phyloP scores from a whole-genome alignment of 768 basidiomycete species.

The Agaricus blazei region DNA sequence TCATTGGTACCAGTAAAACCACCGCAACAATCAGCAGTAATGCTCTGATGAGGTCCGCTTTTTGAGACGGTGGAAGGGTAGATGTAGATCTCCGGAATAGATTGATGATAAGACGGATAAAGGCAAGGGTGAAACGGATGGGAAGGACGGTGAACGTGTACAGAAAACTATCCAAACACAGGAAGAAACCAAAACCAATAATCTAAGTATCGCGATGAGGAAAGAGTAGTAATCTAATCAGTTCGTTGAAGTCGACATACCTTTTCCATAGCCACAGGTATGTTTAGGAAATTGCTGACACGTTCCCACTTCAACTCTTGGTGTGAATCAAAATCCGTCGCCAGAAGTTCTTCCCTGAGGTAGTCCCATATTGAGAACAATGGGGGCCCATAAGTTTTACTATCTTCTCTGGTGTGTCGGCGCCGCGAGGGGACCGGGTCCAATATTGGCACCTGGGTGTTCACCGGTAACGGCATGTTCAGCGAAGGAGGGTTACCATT shows the following conservation, averaged over 20 bases:
- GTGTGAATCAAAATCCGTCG: constrained; percentile 92
- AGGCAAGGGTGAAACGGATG: constrained; percentile 73
- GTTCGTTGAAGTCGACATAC: constrained; percentile 34
- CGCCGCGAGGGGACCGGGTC: constrained; percentile 20
- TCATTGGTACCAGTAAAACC: constrained; percentile 69
- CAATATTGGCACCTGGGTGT: constrained; percentile 14
- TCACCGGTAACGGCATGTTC: constrained; percentile 20
- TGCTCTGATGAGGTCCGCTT: constrained; percentile 86
- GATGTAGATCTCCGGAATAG: constrained; percentile 43
- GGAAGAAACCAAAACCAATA: constrained; percentile 84
- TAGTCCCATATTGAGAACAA: constrained; percentile 93
- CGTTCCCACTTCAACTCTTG: constrained; percentile 95
- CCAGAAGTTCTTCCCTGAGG: constrained; percentile 79
- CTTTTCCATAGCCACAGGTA: constrained; percentile 93
- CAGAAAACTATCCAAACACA: constrained; percentile 95
- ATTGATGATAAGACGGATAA: constrained; percentile 49
- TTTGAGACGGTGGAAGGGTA: constrained; percentile 79
- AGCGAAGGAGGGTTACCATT: constrained; percentile 22
- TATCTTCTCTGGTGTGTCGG: constrained; percentile 2
- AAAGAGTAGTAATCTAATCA: not conserved
- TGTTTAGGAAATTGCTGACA: constrained; percentile 91
- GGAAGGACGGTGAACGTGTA: constrained; percentile 98
- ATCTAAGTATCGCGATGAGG: constrained; percentile 45
- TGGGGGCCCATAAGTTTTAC: not conserved
- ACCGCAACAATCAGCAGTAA: constrained; percentile 73